Base-by-base conservation (phyloP, 2,329 filamentous ascomycete genomes). In the Penicillium sp. region DNA sequence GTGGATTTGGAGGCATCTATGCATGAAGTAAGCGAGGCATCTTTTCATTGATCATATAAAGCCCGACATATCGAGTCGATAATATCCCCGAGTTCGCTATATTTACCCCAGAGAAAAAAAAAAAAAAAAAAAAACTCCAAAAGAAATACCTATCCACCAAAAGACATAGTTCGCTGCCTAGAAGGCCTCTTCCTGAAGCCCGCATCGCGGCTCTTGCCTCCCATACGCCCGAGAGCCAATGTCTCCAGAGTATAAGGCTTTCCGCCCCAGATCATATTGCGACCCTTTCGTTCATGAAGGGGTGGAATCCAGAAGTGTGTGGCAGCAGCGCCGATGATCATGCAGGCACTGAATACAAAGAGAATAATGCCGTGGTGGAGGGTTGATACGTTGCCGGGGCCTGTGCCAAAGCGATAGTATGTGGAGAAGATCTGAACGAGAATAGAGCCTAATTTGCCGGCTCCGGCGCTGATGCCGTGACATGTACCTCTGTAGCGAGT, bases 401-500 rank as follows among this genome's bases (percentile, higher is more conserved):
- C 66, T 0, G 63, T 58, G 20, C 69, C 68, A 46, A 74, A 72
- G 24, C 64, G 66, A 48, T 72, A 72, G 56, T 73, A 72, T 0
- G 66, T 60, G 1, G 66, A 69, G 44, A 73, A 69, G 20, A 73
- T 44, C 48, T 73, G 70, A 18, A 73, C 69, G 12, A 72, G 60
- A 44, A 74, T 69, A 0, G 77, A 77, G 15, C 78, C 78, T 0
- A 81, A 62, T 58, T 81, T 81, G 3, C 79, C 79, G 1, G 71
- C 61, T 1, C 72, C 78, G n/a, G 79, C 79, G 25, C 74, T 72
- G 51, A 81, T 73, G 18, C 78, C 79, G 58, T 81, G 76, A 51
- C 74, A 78, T 1, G 75, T 77, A 45, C 72, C 78, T 15, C 78
- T 73, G 57, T 80, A 81, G 15, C 75, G 70, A 0, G 78, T 81